Percentiles rank a stretch among this genome's conserved stretches.
These are phyloP conservation scores for Phaeolepiota aurea DNA, from an alignment of 768 basidiomycete species.

Conservation along the genomic window DNA sequence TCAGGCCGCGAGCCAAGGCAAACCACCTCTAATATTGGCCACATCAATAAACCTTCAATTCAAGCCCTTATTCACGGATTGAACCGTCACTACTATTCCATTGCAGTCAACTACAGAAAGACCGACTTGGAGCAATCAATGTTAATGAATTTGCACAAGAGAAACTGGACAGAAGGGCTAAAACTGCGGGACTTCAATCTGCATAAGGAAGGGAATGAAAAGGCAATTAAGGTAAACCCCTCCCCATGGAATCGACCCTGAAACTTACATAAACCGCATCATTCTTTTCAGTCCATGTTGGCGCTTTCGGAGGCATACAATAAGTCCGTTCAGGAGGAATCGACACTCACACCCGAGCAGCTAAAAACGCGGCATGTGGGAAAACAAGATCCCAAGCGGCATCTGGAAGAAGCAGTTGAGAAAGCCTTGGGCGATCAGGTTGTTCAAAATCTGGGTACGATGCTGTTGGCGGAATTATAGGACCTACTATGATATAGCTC, in stretches of 20 bases:
- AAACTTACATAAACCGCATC: slow-evolving; percentile 8
- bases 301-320: slow-evolving; percentile 90
- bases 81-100: slow-evolving; percentile 97
- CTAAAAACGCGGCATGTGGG: slow-evolving; percentile 96
- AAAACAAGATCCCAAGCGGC: slow-evolving; percentile 96
- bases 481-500: slow-evolving; percentile 9
- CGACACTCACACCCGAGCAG: slow-evolving; percentile 88
- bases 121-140: slow-evolving; percentile 97
- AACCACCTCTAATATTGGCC: slow-evolving; percentile 96
- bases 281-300: slow-evolving; percentile 72
- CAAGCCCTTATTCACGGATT: slow-evolving; percentile 97
- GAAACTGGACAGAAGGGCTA: slow-evolving; percentile 98
- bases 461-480: slow-evolving; percentile 88
- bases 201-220: slow-evolving; percentile 86
- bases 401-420: slow-evolving; percentile 95
- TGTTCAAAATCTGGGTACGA: slow-evolving; percentile 90
- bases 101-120: slow-evolving; percentile 96
- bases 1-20: slow-evolving; percentile 93
- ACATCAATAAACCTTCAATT: slow-evolving; percentile 98
- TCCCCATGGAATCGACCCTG: slow-evolving; percentile 4
- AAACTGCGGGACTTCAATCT: slow-evolving; percentile 84
- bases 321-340: slow-evolving; percentile 96
- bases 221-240: slow-evolving; percentile 78
- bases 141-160: slow-evolving; percentile 98
- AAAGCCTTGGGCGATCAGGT: slow-evolving; percentile 98